Evolutionary conservation across 2,329 filamentous ascomycete species (phyloP).

Genomic region (Paramyrothecium sp.): DNA sequence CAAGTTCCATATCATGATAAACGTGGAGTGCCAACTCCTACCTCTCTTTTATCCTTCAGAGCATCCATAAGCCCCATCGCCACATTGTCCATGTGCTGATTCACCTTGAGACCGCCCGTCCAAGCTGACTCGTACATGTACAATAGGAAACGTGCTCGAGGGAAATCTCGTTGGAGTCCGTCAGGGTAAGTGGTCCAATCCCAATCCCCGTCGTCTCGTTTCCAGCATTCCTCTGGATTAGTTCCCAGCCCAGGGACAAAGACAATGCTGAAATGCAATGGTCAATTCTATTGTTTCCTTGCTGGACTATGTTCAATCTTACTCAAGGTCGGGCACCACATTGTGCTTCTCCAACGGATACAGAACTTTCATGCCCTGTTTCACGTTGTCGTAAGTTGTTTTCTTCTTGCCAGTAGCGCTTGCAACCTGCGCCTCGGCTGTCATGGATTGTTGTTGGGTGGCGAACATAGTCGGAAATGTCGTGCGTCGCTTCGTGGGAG

Average conservation of each 20-base stretch:
- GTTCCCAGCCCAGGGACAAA: not conserved
- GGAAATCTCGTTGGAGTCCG: not conserved
- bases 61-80: not conserved
- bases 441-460: no score
- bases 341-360: no score
- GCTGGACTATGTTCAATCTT: no score
- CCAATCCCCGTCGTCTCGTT: not conserved
- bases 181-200: not conserved
- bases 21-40: not conserved
- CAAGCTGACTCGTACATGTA: not conserved
- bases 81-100: not conserved
- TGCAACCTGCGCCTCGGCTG: no score
- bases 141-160: not conserved
- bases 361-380: no score
- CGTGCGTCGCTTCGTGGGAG: no score
- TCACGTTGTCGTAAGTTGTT: no score
- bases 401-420: no score
- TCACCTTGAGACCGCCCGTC: not conserved
- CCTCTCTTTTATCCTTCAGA: not conserved
- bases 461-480: no score
- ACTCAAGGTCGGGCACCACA: no score
- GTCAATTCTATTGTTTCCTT: no score
- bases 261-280: not conserved
- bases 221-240: not conserved
- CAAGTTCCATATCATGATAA: no score